Conservation (phyloP, 371 early-diverging fungal genomes). For the Mortierella sp. region DNA sequence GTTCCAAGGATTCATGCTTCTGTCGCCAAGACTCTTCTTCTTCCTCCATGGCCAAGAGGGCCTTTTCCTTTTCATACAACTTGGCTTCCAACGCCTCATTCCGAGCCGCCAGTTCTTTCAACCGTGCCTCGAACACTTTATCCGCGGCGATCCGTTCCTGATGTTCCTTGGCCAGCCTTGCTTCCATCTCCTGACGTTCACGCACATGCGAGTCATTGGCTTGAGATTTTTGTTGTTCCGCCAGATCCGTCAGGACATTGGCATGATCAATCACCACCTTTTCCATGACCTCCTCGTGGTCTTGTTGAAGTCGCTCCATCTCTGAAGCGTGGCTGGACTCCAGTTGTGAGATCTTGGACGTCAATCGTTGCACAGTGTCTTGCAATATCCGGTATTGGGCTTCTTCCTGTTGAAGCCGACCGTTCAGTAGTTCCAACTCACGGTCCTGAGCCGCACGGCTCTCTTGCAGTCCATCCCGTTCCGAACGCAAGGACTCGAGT, state of each 20-base stretch:
- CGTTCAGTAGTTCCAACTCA: conserved; percentile 14
- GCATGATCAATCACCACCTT: conserved; percentile 37
- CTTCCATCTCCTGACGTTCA: conserved; percentile 8
- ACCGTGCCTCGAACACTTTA: conserved; percentile 6
- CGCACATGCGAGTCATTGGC: not conserved
- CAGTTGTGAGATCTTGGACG: conserved; percentile 3
- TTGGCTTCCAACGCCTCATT: conserved; percentile 21
- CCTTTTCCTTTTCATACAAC: conserved; percentile 12
- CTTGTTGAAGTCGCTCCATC: conserved; percentile 20
- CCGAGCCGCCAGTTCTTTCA: conserved; percentile 12
- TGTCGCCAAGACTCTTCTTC: conserved; percentile 23
- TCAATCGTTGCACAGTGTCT: conserved; percentile 34
- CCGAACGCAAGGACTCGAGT: conserved; percentile 8
- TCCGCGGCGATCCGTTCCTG: conserved; percentile 17
- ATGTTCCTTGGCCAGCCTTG: conserved; percentile 1
- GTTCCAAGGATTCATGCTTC: conserved; percentile 28
- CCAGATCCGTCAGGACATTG: conserved; percentile 19
- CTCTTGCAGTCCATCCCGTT: conserved; percentile 7
- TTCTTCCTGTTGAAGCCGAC: conserved; percentile 26
- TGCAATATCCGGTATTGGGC: conserved; percentile 30
- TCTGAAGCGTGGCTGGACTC: conserved; percentile 25
- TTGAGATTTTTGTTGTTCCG: conserved; percentile 23
- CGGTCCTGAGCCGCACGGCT: conserved; percentile 1
- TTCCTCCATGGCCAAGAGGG: conserved; percentile 7
- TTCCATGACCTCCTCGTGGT: conserved; percentile 40